A percentile compares a stretch with the other conserved stretches of the same genome.
Conservation (phyloP, 306 rosid genomes). For the Acacia melanoxylon region DNA sequence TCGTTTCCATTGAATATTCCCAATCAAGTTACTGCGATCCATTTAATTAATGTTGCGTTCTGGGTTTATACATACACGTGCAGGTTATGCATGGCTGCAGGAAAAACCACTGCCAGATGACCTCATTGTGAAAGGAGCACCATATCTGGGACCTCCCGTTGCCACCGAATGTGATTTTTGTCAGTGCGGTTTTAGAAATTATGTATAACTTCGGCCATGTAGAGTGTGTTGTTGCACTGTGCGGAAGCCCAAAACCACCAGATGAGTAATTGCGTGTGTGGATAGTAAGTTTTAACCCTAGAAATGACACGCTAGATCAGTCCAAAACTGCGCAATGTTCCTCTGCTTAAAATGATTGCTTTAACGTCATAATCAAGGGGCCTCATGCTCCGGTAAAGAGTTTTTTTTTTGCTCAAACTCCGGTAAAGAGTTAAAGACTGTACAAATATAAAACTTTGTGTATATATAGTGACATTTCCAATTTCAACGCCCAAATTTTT, state of each 20-base stretch:
- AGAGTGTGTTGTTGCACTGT: background rate
- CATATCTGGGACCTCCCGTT: conserved; percentile 53
- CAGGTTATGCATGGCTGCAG: conserved; percentile 63
- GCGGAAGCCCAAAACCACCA: background rate
- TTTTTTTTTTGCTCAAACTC: no score
- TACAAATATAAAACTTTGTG: background rate
- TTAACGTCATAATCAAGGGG: background rate
- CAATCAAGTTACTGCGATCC: background rate
- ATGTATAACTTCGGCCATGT: background rate
- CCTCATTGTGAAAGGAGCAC: conserved; percentile 56
- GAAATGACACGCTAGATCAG: background rate
- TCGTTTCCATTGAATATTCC: background rate
- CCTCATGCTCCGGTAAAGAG: background rate
- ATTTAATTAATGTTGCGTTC: background rate
- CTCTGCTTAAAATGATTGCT: background rate
- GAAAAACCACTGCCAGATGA: conserved; percentile 54
- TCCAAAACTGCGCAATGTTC: background rate
- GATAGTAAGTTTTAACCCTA: background rate
- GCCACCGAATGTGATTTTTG: background rate
- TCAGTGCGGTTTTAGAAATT: background rate
- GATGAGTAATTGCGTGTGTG: background rate
- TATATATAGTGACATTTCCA: background rate
- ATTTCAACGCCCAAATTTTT: background rate
- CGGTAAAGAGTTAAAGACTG: no score
- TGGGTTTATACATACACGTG: background rate